Base-by-base conservation (phyloP, 202 grass and related monocot genomes). In the Carex sylvatica region DNA sequence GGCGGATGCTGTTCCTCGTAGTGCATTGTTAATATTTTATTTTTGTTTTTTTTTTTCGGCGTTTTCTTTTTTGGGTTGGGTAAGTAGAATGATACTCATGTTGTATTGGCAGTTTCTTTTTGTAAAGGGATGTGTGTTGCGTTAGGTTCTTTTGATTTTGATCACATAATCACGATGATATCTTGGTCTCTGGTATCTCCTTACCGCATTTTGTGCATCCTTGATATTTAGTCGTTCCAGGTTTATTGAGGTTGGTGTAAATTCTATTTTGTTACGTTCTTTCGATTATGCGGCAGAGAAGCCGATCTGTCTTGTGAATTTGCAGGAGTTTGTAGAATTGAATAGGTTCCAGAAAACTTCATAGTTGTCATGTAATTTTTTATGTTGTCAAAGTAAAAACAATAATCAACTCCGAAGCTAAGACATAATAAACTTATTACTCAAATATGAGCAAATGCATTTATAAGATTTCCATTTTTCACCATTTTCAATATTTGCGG, bases 1-100 rank as follows among this genome's bases (percentile, higher is more conserved):
- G 14, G 61, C 4, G 86, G 93, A 83, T 96, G 93, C 61, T 96
- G 93, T 91, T 96, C 93, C 6, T 91, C 88, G 22, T 96, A 93
- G 83, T 74, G 42, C 90, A 80, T 87, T 90, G 92, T 90, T 88
- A 83, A 74, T 60, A 62, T 53, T 49, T 64, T 49, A 16, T 13
- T 59, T 77, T 77, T 59, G 8, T 19, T 77, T 11, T 59, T 67
- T 52, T 47, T 47, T 56, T 74, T 64, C 2, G 63, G 28, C 3
- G 18, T 9, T 40, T 59, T 24, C 16, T 44, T 72, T 87, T 26
- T 74, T 78, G 36, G 58, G 54, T 44, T 16, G 38, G 80, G 80
- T 69, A 53, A 77, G 74, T 82, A 82, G 80, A 67, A 82, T 81
- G 65, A 82, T 82, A 82, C 80, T 82, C 65, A 24, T 47, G 61